These are phyloP conservation scores for Daldinia childiae DNA, from an alignment of 495 filamentous ascomycete genomes.

Conservation along the genomic window DNA sequence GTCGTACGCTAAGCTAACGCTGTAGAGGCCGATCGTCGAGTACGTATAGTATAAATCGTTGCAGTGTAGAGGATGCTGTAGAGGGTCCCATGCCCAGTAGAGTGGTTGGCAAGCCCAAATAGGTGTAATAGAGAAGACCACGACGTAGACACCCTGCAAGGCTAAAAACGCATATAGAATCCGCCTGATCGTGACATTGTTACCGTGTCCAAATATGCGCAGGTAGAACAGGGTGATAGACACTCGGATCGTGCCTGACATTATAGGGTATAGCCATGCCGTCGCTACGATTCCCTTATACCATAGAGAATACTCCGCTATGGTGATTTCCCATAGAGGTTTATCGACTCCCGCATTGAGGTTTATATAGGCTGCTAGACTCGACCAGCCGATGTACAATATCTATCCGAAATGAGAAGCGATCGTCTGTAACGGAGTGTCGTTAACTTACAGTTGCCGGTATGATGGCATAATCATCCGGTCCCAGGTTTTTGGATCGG, in stretches of 20 bases:
- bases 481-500: conserved; percentile 4
- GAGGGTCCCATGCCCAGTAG: conserved; percentile 1
- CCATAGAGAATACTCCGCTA: conserved; percentile 41
- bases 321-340: conserved; percentile 44
- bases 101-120: background rate
- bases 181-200: background rate
- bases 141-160: conserved; percentile 32
- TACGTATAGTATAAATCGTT: conserved; percentile 6
- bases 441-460: conserved; percentile 12
- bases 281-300: conserved; percentile 31
- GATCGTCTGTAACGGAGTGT: background rate
- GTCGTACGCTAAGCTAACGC: conserved; percentile 41
- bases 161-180: conserved; percentile 21
- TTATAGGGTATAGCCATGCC: conserved; percentile 36
- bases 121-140: conserved; percentile 35
- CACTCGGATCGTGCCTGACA: conserved; percentile 29
- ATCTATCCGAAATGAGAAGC: conserved; percentile 19
- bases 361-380: conserved; percentile 37
- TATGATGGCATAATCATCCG: conserved; percentile 31
- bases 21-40: conserved; percentile 26
- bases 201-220: conserved; percentile 29
- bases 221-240: conserved; percentile 41
- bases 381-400: conserved; percentile 39
- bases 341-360: conserved; percentile 44
- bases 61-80: background rate